Percentiles rank a stretch among this genome's conserved stretches.
phyloP scores from a whole-genome alignment of 208 protist species.

The Trypanosoma conorhini region DNA sequence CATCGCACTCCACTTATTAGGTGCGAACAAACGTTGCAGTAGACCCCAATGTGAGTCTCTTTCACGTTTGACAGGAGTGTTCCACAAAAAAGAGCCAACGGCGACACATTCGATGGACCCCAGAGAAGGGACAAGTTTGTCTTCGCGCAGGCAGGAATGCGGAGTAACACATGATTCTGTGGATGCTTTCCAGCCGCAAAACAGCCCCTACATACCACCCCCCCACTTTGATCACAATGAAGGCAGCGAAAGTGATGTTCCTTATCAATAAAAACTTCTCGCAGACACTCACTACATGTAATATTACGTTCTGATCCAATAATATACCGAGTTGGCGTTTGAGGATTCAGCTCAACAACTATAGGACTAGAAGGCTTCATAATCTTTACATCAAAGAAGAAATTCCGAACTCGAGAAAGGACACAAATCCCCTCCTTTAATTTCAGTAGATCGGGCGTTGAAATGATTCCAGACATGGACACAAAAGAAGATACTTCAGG shows the following conservation, averaged over 20 bases:
- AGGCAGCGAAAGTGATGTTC: conserved; percentile 71
- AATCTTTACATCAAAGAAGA: conserved; percentile 50
- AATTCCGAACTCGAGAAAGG: conserved; percentile 45
- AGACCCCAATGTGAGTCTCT: conserved; percentile 59
- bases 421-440: conserved; percentile 28
- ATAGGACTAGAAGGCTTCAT: conserved; percentile 62
- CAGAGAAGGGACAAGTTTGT: conserved; percentile 55
- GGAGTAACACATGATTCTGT: conserved; percentile 67
- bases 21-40: conserved; percentile 71
- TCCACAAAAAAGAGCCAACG: conserved; percentile 49
- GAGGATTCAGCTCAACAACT: conserved; percentile 42
- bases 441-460: conserved; percentile 34
- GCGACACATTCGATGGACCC: conserved; percentile 75
- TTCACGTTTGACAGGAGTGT: conserved; percentile 38
- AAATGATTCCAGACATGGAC: conserved; percentile 43
- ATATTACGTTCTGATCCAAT: conserved; percentile 33
- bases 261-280: conserved; percentile 46
- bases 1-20: conserved; percentile 65
- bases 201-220: conserved; percentile 39
- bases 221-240: conserved; percentile 55
- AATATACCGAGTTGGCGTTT: conserved; percentile 56
- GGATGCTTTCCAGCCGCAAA: conserved; percentile 45
- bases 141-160: conserved; percentile 37
- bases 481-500: conserved; percentile 39
- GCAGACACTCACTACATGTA: conserved; percentile 56